phyloP scores from a whole-genome alignment of 139 green algal species.

The Chlamydomonas applanata region DNA sequence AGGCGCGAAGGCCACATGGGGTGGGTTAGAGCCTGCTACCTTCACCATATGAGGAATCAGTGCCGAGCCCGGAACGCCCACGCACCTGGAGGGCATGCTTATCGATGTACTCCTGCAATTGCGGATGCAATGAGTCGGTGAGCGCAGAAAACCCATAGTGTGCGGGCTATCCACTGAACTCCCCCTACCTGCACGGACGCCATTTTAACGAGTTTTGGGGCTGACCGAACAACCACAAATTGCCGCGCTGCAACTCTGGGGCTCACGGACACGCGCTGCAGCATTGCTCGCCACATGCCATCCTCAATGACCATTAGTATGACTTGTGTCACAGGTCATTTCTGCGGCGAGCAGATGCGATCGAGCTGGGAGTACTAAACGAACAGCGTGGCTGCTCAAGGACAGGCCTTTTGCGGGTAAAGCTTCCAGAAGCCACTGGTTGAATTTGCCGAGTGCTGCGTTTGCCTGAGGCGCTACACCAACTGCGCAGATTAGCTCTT shows the following conservation, averaged over 20 bases:
- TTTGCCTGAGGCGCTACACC: too few species aligned
- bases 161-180: neutral
- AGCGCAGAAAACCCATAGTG: neutral
- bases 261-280: too few species aligned
- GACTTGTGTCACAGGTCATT: too few species aligned
- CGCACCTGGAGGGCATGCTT: slow-evolving; percentile 61
- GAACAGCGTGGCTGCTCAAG: too few species aligned
- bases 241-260: too few species aligned
- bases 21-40: neutral
- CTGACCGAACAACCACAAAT: neutral
- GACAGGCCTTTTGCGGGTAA: neutral
- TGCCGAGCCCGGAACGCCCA: neutral
- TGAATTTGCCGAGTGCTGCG: neutral
- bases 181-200: neutral
- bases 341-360: too few species aligned
- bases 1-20: slow-evolving; percentile 20
- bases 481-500: too few species aligned
- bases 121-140: too few species aligned
- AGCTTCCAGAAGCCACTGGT: neutral
- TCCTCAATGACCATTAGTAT: too few species aligned
- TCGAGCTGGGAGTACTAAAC: too few species aligned
- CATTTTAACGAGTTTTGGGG: neutral
- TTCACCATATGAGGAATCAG: neutral
- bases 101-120: slow-evolving; percentile 90
- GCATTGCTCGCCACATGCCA: too few species aligned